These are phyloP conservation scores for Cutaneotrichosporon arboriforme DNA, from an alignment of 1,284 basidiomycete genomes.

Conservation along the genomic window DNA sequence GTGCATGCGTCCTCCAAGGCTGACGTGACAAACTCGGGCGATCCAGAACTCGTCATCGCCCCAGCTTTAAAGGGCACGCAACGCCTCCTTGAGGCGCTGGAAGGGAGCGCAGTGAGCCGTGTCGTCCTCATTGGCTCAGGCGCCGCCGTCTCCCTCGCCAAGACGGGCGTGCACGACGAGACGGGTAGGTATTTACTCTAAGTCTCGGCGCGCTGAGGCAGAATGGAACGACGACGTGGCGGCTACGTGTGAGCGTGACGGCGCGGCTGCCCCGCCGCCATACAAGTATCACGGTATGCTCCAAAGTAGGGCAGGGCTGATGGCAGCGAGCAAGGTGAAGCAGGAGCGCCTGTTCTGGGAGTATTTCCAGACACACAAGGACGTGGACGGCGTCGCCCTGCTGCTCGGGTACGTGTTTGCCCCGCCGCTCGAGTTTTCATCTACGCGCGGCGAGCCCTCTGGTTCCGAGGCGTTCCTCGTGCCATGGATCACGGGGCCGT, in stretches of 20 bases:
- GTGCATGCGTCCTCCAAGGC: conserved; percentile 22
- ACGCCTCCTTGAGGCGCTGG: not conserved
- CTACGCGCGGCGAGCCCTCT: not conserved
- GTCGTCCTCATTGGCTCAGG: not conserved
- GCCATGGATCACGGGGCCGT: not conserved
- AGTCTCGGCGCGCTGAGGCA: not conserved
- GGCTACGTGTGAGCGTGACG: not conserved
- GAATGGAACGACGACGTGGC: conserved; percentile 5
- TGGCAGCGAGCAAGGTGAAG: conserved; percentile 16
- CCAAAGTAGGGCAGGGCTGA: not conserved
- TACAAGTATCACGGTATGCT: conserved; percentile 1
- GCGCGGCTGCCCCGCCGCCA: not conserved
- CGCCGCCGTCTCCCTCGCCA: not conserved
- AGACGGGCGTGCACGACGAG: not conserved
- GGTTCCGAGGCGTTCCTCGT: not conserved
- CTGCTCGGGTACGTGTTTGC: not conserved
- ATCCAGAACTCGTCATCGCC: not conserved
- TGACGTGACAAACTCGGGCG: not conserved
- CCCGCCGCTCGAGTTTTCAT: not conserved
- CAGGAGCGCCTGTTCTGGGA: conserved; percentile 31
- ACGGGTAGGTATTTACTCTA: not conserved
- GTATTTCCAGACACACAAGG: conserved; percentile 10
- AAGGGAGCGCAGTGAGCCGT: not conserved
- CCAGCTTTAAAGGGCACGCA: conserved; percentile 5
- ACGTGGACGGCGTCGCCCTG: conserved; percentile 5